A percentile compares a stretch with the other conserved stretches of the same genome.
phyloP scores from a whole-genome alignment of 2,329 filamentous ascomycete species.

The Xylariaceae sp. region DNA sequence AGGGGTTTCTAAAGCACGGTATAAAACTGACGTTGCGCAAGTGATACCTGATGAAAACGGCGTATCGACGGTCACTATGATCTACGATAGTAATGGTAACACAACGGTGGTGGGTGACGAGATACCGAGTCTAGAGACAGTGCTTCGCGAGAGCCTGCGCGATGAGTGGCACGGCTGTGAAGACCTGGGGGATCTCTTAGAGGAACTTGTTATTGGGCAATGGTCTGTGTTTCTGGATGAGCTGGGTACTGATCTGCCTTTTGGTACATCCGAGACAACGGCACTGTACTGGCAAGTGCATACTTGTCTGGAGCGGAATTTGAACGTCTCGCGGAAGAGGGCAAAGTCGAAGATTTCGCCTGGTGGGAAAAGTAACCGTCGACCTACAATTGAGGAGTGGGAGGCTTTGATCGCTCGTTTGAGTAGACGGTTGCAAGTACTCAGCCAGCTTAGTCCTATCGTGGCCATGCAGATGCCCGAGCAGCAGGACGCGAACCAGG shows the following conservation, averaged over 20 bases:
- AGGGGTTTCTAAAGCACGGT: slow-evolving; percentile 17
- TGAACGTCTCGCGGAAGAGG: slow-evolving; percentile 19
- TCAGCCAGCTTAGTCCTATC: neutral
- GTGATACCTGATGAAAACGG: slow-evolving; percentile 3
- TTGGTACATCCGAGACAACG: slow-evolving; percentile 2
- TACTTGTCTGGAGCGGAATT: slow-evolving; percentile 34
- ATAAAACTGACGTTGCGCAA: slow-evolving; percentile 7
- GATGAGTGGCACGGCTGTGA: neutral
- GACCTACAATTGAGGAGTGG: neutral
- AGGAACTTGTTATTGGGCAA: slow-evolving; percentile 21
- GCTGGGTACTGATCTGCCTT: slow-evolving; percentile 14
- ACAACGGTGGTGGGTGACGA: slow-evolving; percentile 10
- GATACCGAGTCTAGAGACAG: slow-evolving; percentile 26
- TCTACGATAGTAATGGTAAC: neutral
- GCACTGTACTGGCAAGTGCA: slow-evolving; percentile 30
- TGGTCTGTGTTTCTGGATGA: slow-evolving; percentile 37
- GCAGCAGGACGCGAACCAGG: neutral
- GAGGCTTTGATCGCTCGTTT: neutral
- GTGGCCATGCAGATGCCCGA: slow-evolving; percentile 8
- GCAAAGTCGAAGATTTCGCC: neutral
- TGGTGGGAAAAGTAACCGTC: neutral
- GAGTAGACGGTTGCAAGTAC: neutral
- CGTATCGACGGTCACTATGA: neutral
- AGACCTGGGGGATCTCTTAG: slow-evolving; percentile 15
- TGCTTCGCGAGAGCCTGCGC: slow-evolving; percentile 21